Base-by-base conservation (phyloP, 2,329 filamentous ascomycete species). In the Epichloe festucae region DNA sequence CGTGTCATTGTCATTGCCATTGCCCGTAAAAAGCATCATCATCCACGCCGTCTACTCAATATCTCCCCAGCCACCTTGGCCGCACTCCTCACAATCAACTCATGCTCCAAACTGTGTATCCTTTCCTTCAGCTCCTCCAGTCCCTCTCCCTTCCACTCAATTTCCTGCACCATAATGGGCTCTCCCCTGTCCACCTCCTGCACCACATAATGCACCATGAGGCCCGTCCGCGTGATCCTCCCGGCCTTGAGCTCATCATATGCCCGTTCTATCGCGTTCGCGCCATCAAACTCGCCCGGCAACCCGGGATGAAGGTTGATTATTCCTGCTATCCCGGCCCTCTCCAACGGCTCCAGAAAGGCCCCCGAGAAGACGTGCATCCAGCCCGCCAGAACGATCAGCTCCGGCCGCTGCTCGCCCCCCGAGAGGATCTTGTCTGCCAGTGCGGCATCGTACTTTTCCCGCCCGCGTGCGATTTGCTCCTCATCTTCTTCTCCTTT, bases 191-290 rank as follows among this genome's bases (percentile, higher is more conserved):
- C 89, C 51, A 95, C 88, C 65, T 91, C 81, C 8, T 71, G 73
- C 55, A 87, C 82, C 46, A 95, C 89, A 67, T 90, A 84, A 69
- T 95, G 89, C 15, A 89, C 81, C 90, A 95, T 95, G 50, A 94
- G 83, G 0, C 90, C 89, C 0, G 89, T 94, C 57, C 75, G 77
- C 60, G 82, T 78, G 10, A 88, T 77, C 56, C 76, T 77, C 5
- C 78, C 77, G 2, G 69, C 70, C 63, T 82, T 67, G 63, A 86
- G 89, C 52, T 87, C 88, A 46, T 79, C 75, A 67, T 81, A 89
- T 3, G 89, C 88, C 23, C 87, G 75, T 59, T 85, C 80, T 59
- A 95, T 94, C 15, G 89, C 89, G 57, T 77, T 71, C 40, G 82
- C 79, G 4, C 89, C 89, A 58, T 90, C 85, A 63, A 89, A 90